These are phyloP conservation scores for Wallemia mellicola DNA, from an alignment of 1,284 basidiomycete genomes.

Conservation along the genomic window DNA sequence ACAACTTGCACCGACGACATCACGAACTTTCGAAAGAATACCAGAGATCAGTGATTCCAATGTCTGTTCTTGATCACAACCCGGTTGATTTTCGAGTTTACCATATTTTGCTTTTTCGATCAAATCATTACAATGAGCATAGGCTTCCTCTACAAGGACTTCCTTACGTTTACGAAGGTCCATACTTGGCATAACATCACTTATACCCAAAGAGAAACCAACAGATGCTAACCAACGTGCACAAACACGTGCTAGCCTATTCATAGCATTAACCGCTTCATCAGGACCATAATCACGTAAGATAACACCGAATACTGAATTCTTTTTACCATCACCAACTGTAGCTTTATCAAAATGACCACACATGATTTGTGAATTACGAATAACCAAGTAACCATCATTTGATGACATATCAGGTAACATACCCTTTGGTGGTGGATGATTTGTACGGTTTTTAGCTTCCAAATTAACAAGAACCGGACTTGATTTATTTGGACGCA, in stretches of 20 bases:
- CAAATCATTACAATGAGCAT: slow-evolving; percentile 55
- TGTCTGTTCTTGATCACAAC: slow-evolving; percentile 89
- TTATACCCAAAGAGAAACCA: slow-evolving; percentile 94
- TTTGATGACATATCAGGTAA: slow-evolving; percentile 71
- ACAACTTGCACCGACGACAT: slow-evolving; percentile 85
- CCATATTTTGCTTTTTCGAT: slow-evolving; percentile 77
- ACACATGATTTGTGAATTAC: slow-evolving; percentile 98
- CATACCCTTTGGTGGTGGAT: slow-evolving; percentile 33
- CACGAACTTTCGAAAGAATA: slow-evolving; percentile 75
- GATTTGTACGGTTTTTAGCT: slow-evolving; percentile 79
- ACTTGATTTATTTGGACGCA: slow-evolving; percentile 67
- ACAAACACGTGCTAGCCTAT: slow-evolving; percentile 75
- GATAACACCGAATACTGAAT: slow-evolving; percentile 93
- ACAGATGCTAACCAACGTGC: slow-evolving; percentile 85
- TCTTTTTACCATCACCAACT: slow-evolving; percentile 95
- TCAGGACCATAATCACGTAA: slow-evolving; percentile 87
- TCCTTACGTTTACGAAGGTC: slow-evolving; percentile 56
- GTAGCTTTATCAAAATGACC: slow-evolving; percentile 98
- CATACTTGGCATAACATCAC: slow-evolving; percentile 88
- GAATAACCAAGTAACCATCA: slow-evolving; percentile 89
- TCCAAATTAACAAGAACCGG: slow-evolving; percentile 81
- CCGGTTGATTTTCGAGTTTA: slow-evolving; percentile 76
- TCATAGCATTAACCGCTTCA: slow-evolving; percentile 86
- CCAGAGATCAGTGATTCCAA: slow-evolving; percentile 84
- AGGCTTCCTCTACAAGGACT: slow-evolving; percentile 57